Conservation (phyloP, 1,139 yeast species). For the Kodamaea derodonti region DNA sequence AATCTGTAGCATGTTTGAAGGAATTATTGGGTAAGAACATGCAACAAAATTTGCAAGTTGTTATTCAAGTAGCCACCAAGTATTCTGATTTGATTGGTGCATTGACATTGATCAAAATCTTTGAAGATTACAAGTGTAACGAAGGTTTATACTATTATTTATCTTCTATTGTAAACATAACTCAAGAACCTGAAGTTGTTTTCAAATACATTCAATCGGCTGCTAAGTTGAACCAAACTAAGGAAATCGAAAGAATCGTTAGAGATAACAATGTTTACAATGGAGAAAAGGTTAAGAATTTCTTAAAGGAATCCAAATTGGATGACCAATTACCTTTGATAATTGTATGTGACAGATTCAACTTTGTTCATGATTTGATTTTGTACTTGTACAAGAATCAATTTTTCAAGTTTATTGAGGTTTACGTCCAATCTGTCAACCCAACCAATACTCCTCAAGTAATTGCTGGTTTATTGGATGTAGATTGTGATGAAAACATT, state of each 20-base stretch:
- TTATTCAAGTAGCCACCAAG: conserved; percentile 94
- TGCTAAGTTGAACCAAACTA: conserved; percentile 81
- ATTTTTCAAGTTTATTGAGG: conserved; percentile 93
- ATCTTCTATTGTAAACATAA: conserved; percentile 87
- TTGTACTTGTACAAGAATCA: conserved; percentile 92
- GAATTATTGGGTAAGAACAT: conserved; percentile 80
- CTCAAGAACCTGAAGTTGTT: conserved; percentile 93
- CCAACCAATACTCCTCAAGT: conserved; percentile 96
- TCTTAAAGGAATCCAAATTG: conserved; percentile 86
- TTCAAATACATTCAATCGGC: conserved; percentile 96
- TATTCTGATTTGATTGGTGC: conserved; percentile 94
- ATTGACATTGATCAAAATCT: conserved; percentile 74
- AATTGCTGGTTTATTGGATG: conserved; percentile 91
- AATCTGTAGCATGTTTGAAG: conserved; percentile 80
- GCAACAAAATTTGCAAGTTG: conserved; percentile 87
- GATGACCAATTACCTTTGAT: conserved; percentile 96
- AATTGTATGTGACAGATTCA: conserved; percentile 90
- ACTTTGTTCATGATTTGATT: conserved; percentile 89
- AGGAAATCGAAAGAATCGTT: conserved; percentile 93
- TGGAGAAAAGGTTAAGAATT: conserved; percentile 96
- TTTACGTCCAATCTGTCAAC: conserved; percentile 95
- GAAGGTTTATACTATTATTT: conserved; percentile 95
- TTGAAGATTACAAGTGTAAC: conserved; percentile 86
- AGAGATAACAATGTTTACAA: conserved; percentile 92
- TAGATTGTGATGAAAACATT: conserved; percentile 90